Base-by-base conservation (phyloP, 2,329 filamentous ascomycete genomes). In the Colletotrichum filicis region DNA sequence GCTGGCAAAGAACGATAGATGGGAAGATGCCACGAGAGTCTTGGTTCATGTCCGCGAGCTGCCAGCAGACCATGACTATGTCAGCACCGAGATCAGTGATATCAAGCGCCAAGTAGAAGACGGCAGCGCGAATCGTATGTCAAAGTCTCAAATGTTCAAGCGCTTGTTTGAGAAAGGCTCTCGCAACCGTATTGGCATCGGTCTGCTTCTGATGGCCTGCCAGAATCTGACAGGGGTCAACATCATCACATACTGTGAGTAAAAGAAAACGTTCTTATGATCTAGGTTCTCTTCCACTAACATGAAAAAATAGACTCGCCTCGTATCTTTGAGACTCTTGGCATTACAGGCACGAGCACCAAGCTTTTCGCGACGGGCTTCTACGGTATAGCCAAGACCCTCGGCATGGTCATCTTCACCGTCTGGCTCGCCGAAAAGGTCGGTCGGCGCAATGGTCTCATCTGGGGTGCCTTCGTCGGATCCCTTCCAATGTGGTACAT, bases 71-170 rank as follows among this genome's bases (percentile, higher is more conserved):
- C 81, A 85, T 59, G 77, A 80, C 4, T 85, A 85, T 68, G 76
- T 83, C 35, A 77, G 87, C 16, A 76, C 78, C 5, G 87, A 90
- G 75, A 87, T 87, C 75, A 80, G 83, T 52, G 87, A 90, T 73
- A 90, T 90, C 73, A 85, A 85, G 46, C 79, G 82, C 1, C 88
- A 88, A 2, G 88, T 91, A 35, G 83, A 87, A 16, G 87, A 89
- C 1, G 89, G 92, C 77, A 87, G 87, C 66, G 75, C 53, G 26
- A 68, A 52, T 35, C 56, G 52, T 2, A 58, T 74, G 49, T 74
- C 70, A 14, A 74, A 69, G 57, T 60, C 59, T 28, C 69, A 76
- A 28, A 72, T 76, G 52, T 72, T 73, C 49, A 60, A 66, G 42
- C 75, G 76, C 73, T 56, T 77, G 4, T 74, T 76, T 8, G 52